Conservation (phyloP, 2,329 filamentous ascomycete genomes). For the Venturia aucupariae region DNA sequence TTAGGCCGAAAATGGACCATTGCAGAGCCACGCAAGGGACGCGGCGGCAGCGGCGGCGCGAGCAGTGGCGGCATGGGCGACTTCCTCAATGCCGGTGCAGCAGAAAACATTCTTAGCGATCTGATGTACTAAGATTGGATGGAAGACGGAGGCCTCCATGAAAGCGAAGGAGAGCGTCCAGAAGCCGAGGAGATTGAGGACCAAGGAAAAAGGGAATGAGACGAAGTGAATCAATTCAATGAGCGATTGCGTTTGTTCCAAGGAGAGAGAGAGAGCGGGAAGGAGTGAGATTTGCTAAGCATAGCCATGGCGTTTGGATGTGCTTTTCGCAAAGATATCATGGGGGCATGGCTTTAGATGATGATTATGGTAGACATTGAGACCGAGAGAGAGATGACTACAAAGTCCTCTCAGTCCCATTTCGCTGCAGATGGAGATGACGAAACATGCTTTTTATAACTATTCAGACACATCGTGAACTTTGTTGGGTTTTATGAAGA, state of each 20-base stretch:
- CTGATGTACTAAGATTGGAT: not conserved
- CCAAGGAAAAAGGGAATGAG: not conserved
- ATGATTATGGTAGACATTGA: not conserved
- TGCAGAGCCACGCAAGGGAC: constrained; percentile 11
- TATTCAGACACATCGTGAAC: no score
- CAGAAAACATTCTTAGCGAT: not conserved
- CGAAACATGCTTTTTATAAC: no score
- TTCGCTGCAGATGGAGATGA: no score
- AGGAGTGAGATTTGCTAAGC: not conserved
- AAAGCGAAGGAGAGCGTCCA: not conserved
- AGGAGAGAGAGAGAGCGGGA: not conserved
- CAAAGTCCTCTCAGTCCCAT: no score
- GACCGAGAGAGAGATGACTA: no score
- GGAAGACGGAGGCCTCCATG: not conserved
- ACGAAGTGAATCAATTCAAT: not conserved
- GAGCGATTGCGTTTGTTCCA: not conserved
- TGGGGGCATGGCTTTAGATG: not conserved
- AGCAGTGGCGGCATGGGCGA: not conserved
- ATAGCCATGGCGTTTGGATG: constrained; percentile 2
- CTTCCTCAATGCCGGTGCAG: not conserved
- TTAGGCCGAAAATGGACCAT: constrained; percentile 9
- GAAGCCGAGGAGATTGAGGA: not conserved
- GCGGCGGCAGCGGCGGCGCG: constrained; percentile 6
- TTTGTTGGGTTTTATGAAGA: no score
- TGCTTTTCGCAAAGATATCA: constrained; percentile 4